Conservation (phyloP, 139 green algal genomes). For the Chlamydomonas urium region DNA sequence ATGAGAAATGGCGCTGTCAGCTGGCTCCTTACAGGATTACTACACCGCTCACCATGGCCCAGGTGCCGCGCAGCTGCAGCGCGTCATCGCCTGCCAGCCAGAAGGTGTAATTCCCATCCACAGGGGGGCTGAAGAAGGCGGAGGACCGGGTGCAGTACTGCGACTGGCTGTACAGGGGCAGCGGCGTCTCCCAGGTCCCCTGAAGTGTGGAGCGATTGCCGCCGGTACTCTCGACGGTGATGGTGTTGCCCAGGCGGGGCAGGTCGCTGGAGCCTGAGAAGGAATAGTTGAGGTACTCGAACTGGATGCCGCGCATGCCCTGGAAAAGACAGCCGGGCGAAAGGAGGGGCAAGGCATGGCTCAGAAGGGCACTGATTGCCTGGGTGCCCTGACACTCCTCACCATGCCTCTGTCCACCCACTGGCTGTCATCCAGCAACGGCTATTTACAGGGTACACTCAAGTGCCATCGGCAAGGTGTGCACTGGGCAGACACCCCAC, state of each 20-base stretch:
- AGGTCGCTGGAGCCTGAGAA: not conserved
- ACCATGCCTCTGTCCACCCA: too few species aligned
- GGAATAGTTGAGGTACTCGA: not conserved
- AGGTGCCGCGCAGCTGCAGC: slow-evolving; percentile 21
- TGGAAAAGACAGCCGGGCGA: not conserved
- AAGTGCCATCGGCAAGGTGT: too few species aligned
- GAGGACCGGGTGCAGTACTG: slow-evolving; percentile 15
- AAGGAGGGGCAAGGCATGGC: too few species aligned
- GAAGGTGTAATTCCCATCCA: slow-evolving; percentile 24
- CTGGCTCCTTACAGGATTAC: not conserved
- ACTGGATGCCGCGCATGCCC: slow-evolving; percentile 3
- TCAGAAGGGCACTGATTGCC: too few species aligned
- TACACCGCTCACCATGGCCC: slow-evolving; percentile 6
- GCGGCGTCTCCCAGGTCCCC: not conserved
- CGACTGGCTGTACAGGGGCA: not conserved
- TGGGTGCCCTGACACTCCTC: too few species aligned
- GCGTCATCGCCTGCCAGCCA: slow-evolving; percentile 23
- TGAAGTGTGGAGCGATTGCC: not conserved
- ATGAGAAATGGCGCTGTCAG: not conserved
- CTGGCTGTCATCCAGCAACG: too few species aligned
- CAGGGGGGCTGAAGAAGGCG: slow-evolving; percentile 29
- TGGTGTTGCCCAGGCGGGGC: not conserved
- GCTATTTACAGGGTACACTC: too few species aligned
- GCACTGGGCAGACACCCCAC: too few species aligned
- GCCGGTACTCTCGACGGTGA: not conserved